phyloP scores from a whole-genome alignment of 352 stramenopile species.

The Globisporangium spiculum region DNA sequence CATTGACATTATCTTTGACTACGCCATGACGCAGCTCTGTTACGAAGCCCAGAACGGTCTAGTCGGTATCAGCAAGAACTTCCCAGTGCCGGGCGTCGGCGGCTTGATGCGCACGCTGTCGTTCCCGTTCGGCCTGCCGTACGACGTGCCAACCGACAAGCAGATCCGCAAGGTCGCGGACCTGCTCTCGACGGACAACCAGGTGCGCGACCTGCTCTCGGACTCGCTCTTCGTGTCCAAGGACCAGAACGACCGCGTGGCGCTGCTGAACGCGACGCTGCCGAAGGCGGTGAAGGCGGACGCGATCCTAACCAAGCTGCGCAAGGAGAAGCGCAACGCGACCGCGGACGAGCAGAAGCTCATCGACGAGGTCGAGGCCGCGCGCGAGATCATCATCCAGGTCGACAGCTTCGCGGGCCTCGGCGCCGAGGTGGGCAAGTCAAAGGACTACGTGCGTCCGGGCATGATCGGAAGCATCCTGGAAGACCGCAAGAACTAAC shows the following conservation, averaged over 20 bases:
- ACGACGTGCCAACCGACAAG: constrained; percentile 89
- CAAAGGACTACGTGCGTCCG: constrained; percentile 89
- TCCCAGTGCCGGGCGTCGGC: constrained; percentile 91
- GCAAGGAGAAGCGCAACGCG: constrained; percentile 93
- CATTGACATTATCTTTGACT: constrained; percentile 95
- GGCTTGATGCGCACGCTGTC: constrained; percentile 92
- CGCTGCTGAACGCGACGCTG: constrained; percentile 70
- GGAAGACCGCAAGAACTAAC: constrained; percentile 34
- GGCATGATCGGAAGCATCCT: constrained; percentile 68
- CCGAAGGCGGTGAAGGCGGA: constrained; percentile 91
- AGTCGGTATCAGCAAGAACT: constrained; percentile 95
- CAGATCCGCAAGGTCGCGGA: constrained; percentile 72
- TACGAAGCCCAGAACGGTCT: constrained; percentile 96
- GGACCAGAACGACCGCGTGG: constrained; percentile 60
- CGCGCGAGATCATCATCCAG: constrained; percentile 96
- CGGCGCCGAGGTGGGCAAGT: constrained; percentile 73
- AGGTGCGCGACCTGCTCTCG: constrained; percentile 63
- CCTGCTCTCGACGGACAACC: constrained; percentile 70
- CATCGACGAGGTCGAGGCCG: constrained; percentile 94
- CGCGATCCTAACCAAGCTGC: constrained; percentile 87
- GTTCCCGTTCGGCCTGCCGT: constrained; percentile 94
- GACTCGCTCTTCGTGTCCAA: constrained; percentile 79
- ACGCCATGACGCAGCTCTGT: constrained; percentile 95
- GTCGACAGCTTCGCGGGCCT: constrained; percentile 92
- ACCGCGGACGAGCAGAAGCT: constrained; percentile 92